Percentiles rank a stretch among this genome's conserved stretches.
Evolutionary conservation across 1,284 basidiomycete species (phyloP).

Genomic region (Pulchroboletus neoregius): DNA sequence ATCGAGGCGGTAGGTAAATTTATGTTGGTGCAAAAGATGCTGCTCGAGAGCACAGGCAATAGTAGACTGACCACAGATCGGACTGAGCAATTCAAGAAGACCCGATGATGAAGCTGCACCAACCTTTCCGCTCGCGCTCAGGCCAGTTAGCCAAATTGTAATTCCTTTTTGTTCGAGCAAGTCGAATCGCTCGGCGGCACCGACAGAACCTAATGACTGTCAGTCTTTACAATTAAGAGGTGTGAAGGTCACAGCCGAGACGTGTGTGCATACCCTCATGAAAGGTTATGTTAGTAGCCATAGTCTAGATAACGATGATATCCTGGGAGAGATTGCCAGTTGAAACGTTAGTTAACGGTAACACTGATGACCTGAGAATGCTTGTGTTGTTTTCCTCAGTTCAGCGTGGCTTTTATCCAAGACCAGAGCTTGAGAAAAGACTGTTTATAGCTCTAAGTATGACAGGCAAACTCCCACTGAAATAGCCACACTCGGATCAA

Average conservation of each 20-base stretch:
- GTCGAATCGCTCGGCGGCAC: constrained; percentile 58
- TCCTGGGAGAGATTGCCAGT: neutral
- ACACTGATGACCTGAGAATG: no score
- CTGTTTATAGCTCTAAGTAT: neutral
- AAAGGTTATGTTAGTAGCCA: constrained; percentile 35
- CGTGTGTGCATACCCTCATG: constrained; percentile 26
- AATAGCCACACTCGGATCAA: constrained; percentile 1
- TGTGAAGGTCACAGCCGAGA: neutral
- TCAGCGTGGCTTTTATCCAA: neutral
- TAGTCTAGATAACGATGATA: constrained; percentile 6
- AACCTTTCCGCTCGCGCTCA: constrained; percentile 88
- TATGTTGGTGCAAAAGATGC: constrained; percentile 83
- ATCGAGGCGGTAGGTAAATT: constrained; percentile 90
- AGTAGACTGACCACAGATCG: constrained; percentile 66
- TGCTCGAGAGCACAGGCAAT: constrained; percentile 97
- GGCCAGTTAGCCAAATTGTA: constrained; percentile 94
- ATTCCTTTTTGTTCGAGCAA: constrained; percentile 78
- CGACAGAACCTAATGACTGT: constrained; percentile 62
- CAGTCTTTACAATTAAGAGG: constrained; percentile 1
- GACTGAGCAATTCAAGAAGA: neutral
- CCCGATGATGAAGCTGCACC: constrained; percentile 8
- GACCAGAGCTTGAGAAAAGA: constrained; percentile 17
- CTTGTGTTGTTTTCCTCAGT: constrained; percentile 4
- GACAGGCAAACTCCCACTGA: constrained; percentile 11
- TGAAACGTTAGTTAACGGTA: no score